Evolutionary conservation across 2,329 filamentous ascomycete genomes (phyloP).

Genomic region (Fonsecaea multimorphosa): DNA sequence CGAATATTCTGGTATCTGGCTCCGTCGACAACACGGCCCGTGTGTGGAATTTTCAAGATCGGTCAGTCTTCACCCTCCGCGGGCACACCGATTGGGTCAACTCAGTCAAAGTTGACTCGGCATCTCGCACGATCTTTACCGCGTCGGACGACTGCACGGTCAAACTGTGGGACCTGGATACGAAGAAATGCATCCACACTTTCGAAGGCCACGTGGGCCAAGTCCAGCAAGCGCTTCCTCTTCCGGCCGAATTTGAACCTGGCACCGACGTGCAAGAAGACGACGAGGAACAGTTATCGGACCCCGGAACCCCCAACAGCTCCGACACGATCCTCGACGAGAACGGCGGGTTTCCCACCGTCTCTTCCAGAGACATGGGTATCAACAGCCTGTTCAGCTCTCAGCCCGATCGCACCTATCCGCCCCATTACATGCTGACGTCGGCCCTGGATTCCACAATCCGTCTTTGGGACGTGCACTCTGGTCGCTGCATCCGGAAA

Average conservation of each 20-base stretch:
- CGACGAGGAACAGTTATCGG: slow-evolving; percentile 33
- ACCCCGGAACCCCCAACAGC: slow-evolving; percentile 35
- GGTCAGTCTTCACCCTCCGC: slow-evolving; percentile 76
- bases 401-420: slow-evolving; percentile 68
- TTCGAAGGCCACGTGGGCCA: slow-evolving; percentile 94
- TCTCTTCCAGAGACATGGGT: slow-evolving; percentile 48
- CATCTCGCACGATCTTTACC: slow-evolving; percentile 85
- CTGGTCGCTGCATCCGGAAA: slow-evolving; percentile 81
- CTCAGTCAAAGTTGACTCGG: slow-evolving; percentile 82
- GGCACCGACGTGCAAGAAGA: slow-evolving; percentile 73
- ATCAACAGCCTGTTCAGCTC: slow-evolving; percentile 46
- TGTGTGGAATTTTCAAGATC: slow-evolving; percentile 89
- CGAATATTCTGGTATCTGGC: slow-evolving; percentile 81
- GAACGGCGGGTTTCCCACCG: slow-evolving; percentile 24
- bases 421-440: slow-evolving; percentile 90
- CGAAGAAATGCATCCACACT: slow-evolving; percentile 73
- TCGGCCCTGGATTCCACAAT: slow-evolving; percentile 90
- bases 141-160: slow-evolving; percentile 92
- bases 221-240: slow-evolving; percentile 85
- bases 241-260: slow-evolving; percentile 87
- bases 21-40: slow-evolving; percentile 89
- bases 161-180: slow-evolving; percentile 91
- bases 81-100: slow-evolving; percentile 97
- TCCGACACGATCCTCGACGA: slow-evolving; percentile 25
- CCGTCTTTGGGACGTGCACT: slow-evolving; percentile 86